Percentiles rank a stretch among this genome's conserved stretches.
Evolutionary conservation across 2,329 filamentous ascomycete species (phyloP).

Genomic region (Graphiopsis chlorocephala): DNA sequence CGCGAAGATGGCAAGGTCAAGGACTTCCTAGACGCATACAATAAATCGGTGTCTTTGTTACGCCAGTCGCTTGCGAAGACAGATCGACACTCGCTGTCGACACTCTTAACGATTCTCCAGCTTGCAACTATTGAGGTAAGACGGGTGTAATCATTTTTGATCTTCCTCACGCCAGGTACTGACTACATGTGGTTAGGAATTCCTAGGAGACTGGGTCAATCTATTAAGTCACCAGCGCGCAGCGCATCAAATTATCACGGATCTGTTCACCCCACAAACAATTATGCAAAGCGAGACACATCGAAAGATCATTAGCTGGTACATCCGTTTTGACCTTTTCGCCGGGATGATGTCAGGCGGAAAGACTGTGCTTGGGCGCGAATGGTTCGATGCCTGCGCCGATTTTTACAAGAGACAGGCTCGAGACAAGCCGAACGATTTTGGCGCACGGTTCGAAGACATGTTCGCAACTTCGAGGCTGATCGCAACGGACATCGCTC

Average conservation of each 20-base stretch:
- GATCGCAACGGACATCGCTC: conserved; percentile 75
- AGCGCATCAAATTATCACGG: conserved; percentile 74
- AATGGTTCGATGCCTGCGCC: conserved; percentile 71
- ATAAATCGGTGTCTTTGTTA: conserved; percentile 77
- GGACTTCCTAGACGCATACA: conserved; percentile 85
- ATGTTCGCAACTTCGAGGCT: conserved; percentile 65
- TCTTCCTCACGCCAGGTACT: background rate
- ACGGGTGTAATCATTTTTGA: background rate
- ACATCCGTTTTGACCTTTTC: conserved; percentile 81
- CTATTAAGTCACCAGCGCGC: conserved; percentile 89
- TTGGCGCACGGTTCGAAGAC: conserved; percentile 62
- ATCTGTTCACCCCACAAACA: conserved; percentile 73
- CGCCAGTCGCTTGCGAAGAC: conserved; percentile 68
- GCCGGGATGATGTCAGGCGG: conserved; percentile 79
- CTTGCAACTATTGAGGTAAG: conserved; percentile 88
- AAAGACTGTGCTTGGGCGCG: conserved; percentile 67
- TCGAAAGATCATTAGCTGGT: conserved; percentile 81
- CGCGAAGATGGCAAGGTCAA: conserved; percentile 70
- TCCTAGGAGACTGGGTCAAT: conserved; percentile 92
- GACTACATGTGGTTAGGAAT: conserved; percentile 62
- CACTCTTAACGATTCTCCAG: conserved; percentile 82
- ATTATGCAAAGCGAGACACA: conserved; percentile 69
- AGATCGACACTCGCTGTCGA: conserved; percentile 69
- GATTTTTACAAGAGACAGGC: conserved; percentile 62
- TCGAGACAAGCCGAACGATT: conserved; percentile 57